A percentile compares a stretch with the other conserved stretches of the same genome.
Conservation (phyloP, 164 flowering plant species). For the Nymphaea thermarum region DNA sequence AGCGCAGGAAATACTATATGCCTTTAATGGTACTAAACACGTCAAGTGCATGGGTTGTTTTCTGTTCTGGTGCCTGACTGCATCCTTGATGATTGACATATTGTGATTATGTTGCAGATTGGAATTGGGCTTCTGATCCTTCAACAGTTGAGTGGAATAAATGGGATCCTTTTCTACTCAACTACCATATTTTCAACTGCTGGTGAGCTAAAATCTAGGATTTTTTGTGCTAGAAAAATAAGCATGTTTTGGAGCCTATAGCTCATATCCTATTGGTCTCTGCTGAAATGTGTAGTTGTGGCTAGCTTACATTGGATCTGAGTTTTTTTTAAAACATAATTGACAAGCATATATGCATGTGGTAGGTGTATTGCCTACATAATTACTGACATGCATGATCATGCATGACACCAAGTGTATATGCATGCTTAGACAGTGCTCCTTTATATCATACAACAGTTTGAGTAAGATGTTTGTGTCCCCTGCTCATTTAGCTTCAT, state of each 20-base stretch:
- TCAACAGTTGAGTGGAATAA: constrained; percentile 84
- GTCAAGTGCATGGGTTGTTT: not conserved
- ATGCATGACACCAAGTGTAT: too few relatives aligned
- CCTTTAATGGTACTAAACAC: constrained; percentile 59
- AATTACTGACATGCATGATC: too few relatives aligned
- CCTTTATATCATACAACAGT: too few relatives aligned
- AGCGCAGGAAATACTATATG: constrained; percentile 67
- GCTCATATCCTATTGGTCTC: too few relatives aligned
- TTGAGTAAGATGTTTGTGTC: too few relatives aligned
- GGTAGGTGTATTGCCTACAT: too few relatives aligned
- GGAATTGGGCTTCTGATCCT: constrained; percentile 77
- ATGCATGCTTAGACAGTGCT: too few relatives aligned
- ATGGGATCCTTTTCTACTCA: constrained; percentile 86
- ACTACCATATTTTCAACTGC: constrained; percentile 70
- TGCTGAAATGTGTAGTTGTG: too few relatives aligned
- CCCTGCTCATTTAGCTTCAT: too few relatives aligned
- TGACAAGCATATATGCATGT: too few relatives aligned
- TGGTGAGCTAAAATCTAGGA: constrained; percentile 27
- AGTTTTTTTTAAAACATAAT: too few relatives aligned
- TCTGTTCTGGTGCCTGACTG: not conserved
- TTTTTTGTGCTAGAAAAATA: not conserved
- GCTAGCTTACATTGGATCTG: too few relatives aligned
- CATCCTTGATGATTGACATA: not conserved
- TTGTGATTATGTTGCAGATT: constrained; percentile 32
- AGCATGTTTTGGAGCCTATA: not conserved